Conservation (phyloP, 1,284 basidiomycete species). For the Bondarzewia mesenterica region DNA sequence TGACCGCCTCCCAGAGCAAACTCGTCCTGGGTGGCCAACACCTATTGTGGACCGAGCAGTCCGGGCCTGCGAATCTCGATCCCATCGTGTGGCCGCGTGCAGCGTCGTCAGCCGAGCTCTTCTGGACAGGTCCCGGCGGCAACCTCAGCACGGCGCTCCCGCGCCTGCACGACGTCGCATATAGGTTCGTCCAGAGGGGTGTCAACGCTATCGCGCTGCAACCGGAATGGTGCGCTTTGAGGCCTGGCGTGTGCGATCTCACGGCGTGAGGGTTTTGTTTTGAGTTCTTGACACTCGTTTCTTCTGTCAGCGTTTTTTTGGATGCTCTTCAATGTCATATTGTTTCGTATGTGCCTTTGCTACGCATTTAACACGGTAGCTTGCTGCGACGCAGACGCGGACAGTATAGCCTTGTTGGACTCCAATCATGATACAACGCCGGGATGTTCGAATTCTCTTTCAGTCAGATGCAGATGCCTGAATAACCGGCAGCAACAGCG, state of each 20-base stretch:
- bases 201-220: constrained; percentile 64
- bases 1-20: constrained; percentile 38
- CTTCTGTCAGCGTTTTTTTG: too few species aligned
- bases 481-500: too few species aligned
- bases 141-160: constrained; percentile 50
- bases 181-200: constrained; percentile 62
- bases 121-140: constrained; percentile 65
- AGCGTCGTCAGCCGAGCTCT: constrained; percentile 72
- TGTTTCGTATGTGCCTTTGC: too few species aligned
- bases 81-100: constrained; percentile 73
- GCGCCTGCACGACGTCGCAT: constrained; percentile 70
- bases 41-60: constrained; percentile 76
- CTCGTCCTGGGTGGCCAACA: constrained; percentile 71
- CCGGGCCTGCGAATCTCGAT: constrained; percentile 64
- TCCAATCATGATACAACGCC: too few species aligned
- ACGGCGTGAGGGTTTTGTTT: constrained; percentile 2
- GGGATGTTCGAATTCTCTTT: too few species aligned
- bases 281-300: too few species aligned
- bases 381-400: too few species aligned
- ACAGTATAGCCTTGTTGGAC: too few species aligned
- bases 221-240: constrained; percentile 75
- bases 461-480: too few species aligned
- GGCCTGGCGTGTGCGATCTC: constrained; percentile 55
- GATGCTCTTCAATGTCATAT: too few species aligned
- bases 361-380: too few species aligned